Conservation (phyloP, 176 grass and related monocot genomes). For the Carex cristatella region DNA sequence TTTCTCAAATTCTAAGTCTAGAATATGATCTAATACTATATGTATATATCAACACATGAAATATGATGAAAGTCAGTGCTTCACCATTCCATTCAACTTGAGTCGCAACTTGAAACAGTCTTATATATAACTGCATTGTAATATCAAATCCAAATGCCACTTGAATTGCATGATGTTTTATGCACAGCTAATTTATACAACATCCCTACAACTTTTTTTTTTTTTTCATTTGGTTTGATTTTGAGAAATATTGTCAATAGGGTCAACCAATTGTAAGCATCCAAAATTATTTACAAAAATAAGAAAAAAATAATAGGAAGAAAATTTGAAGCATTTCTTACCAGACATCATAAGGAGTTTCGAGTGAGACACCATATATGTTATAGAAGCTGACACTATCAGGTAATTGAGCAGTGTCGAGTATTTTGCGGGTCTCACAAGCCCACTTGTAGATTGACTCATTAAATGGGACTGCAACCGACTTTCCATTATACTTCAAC, state of each 20-base stretch:
- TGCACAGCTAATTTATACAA: background rate
- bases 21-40: background rate
- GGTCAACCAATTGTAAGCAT: background rate
- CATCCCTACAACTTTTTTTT: background rate
- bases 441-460: slow-evolving; percentile 68
- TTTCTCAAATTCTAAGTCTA: background rate
- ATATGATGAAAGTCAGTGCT: background rate
- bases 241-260: background rate
- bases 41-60: background rate
- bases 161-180: background rate
- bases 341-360: slow-evolving; percentile 81
- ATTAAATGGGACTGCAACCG: slow-evolving; percentile 76
- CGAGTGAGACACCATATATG: slow-evolving; percentile 64
- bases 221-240: background rate
- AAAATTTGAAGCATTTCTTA: slow-evolving; percentile 21
- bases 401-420: slow-evolving; percentile 70
- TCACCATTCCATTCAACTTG: background rate
- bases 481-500: slow-evolving; percentile 81
- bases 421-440: slow-evolving; percentile 57
- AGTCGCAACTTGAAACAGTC: background rate
- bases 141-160: background rate
- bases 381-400: slow-evolving; percentile 70
- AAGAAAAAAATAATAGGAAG: background rate
- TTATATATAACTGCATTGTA: background rate
- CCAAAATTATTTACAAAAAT: background rate